Percentiles rank a stretch among this genome's conserved stretches.
Conservation (phyloP, 805 yeast species). For the Jamesozyma lodderae region DNA sequence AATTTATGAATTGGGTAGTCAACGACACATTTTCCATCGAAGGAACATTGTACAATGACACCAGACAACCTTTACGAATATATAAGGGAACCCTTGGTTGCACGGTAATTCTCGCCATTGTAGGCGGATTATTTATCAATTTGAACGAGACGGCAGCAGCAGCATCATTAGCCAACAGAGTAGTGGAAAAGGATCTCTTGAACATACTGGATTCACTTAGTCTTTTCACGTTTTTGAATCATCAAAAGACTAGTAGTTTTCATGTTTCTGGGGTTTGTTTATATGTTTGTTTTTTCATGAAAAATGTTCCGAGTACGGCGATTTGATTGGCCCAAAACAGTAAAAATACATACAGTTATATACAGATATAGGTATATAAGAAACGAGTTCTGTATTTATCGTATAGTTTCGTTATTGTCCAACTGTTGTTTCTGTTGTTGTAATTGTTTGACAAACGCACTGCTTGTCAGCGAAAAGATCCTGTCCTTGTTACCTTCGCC, state of each 20-base stretch:
- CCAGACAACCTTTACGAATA: slow-evolving; percentile 22
- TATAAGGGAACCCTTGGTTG: slow-evolving; percentile 9
- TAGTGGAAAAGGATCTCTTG: too few species aligned
- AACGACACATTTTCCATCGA: slow-evolving; percentile 1
- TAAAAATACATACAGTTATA: too few species aligned
- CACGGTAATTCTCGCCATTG: slow-evolving; percentile 6
- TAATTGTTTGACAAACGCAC: slow-evolving; percentile 55
- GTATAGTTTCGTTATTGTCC: neutral
- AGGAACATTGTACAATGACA: slow-evolving; percentile 17
- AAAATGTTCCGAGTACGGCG: too few species aligned
- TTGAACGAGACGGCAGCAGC: slow-evolving; percentile 1
- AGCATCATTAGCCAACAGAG: neutral
- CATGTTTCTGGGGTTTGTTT: too few species aligned
- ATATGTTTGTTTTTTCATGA: too few species aligned
- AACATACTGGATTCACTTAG: too few species aligned
- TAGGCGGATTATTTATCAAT: slow-evolving; percentile 8
- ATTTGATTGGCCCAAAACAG: too few species aligned
- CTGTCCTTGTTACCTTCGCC: slow-evolving; percentile 45
- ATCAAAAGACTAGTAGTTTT: too few species aligned
- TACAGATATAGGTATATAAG: too few species aligned
- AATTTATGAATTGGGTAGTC: slow-evolving; percentile 17
- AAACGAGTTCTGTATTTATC: too few species aligned
- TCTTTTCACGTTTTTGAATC: too few species aligned
- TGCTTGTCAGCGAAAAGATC: slow-evolving; percentile 68
- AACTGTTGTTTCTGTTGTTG: slow-evolving; percentile 30